phyloP scores from a whole-genome alignment of 2,329 filamentous ascomycete genomes.

The Pseudogymnoascus verrucosus region DNA sequence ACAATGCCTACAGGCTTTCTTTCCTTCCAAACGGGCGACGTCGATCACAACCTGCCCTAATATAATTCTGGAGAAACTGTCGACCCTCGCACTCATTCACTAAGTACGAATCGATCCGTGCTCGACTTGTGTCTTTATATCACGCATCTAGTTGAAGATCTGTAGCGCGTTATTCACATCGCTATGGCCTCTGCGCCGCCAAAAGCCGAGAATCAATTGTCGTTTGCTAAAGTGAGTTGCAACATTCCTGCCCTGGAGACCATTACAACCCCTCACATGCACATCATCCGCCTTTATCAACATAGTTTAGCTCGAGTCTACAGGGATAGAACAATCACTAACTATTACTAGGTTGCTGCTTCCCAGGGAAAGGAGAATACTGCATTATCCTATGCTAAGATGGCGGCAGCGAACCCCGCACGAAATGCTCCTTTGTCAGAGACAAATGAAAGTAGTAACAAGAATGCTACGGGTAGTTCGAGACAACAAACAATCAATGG shows the following conservation, averaged over 20 bases:
- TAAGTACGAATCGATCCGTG: background rate
- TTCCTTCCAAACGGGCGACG: slow-evolving; percentile 26
- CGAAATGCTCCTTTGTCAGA: slow-evolving; percentile 17
- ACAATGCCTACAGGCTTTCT: slow-evolving; percentile 26
- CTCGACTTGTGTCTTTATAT: slow-evolving; percentile 1
- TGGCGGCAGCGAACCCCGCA: slow-evolving; percentile 23
- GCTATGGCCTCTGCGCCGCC: slow-evolving; percentile 40
- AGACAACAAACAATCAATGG: background rate
- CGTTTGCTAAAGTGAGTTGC: slow-evolving; percentile 46
- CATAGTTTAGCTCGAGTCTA: background rate
- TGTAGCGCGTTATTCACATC: slow-evolving; percentile 9
- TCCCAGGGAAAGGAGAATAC: slow-evolving; percentile 35
- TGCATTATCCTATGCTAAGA: slow-evolving; percentile 26
- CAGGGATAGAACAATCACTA: slow-evolving; percentile 1
- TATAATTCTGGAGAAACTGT: slow-evolving; percentile 17
- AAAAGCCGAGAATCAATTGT: slow-evolving; percentile 49
- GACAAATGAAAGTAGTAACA: background rate
- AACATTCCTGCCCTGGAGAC: slow-evolving; percentile 7
- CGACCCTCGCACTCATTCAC: slow-evolving; percentile 4
- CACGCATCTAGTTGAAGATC: slow-evolving; percentile 3
- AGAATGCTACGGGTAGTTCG: background rate
- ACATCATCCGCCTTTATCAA: slow-evolving; percentile 5
- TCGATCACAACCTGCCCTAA: slow-evolving; percentile 30
- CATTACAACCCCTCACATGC: slow-evolving; percentile 15
- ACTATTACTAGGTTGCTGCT: slow-evolving; percentile 38